These are phyloP conservation scores for Agastache rugosa DNA, from an alignment of 257 asterid species.

Conservation along the genomic window DNA sequence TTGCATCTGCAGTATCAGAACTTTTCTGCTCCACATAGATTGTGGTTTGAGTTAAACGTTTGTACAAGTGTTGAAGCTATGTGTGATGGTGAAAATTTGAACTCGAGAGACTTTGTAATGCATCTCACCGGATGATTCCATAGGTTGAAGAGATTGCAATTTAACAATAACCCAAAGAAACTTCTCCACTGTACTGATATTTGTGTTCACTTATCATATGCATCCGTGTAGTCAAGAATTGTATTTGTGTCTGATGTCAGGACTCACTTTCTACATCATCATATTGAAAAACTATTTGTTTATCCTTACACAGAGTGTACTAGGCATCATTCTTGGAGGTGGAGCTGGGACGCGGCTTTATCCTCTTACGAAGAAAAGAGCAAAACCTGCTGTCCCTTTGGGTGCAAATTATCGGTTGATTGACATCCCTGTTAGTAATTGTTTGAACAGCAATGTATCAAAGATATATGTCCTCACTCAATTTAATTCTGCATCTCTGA, in stretches of 20 bases:
- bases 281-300: slow-evolving; percentile 9
- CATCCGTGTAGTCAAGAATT: neutral
- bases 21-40: neutral
- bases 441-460: slow-evolving; percentile 62
- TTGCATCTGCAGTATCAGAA: neutral
- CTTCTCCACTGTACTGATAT: neutral
- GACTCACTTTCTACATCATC: slow-evolving; percentile 3
- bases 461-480: slow-evolving; percentile 74
- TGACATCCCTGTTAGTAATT: slow-evolving; percentile 71
- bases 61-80: neutral
- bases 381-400: slow-evolving; percentile 72
- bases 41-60: neutral
- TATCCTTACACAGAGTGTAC: slow-evolving; percentile 57
- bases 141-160: neutral
- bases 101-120: neutral
- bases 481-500: slow-evolving; percentile 69
- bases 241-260: slow-evolving; percentile 19
- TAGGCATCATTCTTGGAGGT: slow-evolving; percentile 76
- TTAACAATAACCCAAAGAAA: slow-evolving; percentile 11
- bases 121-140: neutral
- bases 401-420: slow-evolving; percentile 72
- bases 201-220: neutral
- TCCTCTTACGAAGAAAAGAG: slow-evolving; percentile 75
- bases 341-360: slow-evolving; percentile 73
- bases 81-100: neutral